Conservation (phyloP, 148 eudicot genomes). For the Arbutus unedo region DNA sequence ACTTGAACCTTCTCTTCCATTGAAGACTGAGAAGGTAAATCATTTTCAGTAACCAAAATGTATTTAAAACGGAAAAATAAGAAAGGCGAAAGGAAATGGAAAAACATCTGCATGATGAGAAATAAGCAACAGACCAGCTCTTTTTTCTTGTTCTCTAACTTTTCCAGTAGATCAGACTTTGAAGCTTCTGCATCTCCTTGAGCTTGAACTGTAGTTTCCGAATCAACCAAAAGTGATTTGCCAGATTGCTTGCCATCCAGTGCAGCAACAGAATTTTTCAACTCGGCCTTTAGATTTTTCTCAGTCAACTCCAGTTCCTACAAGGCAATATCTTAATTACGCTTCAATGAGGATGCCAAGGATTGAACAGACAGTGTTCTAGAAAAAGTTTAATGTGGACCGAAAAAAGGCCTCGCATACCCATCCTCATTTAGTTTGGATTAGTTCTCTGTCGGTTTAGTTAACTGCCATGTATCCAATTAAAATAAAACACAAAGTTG, state of each 20-base stretch:
- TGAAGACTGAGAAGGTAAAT: constrained; percentile 38
- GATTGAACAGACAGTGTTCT: background rate
- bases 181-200: constrained; percentile 45
- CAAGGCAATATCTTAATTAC: background rate
- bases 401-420: background rate
- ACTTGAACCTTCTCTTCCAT: constrained; percentile 60
- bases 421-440: background rate
- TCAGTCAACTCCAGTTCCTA: constrained; percentile 73
- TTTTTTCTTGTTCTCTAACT: constrained; percentile 75
- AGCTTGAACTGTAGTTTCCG: constrained; percentile 23
- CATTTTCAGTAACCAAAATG: constrained; percentile 13
- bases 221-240: constrained; percentile 21
- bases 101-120: background rate
- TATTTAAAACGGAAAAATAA: background rate
- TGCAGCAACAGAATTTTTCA: constrained; percentile 51
- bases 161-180: constrained; percentile 41
- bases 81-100: background rate
- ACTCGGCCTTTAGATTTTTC: constrained; percentile 52
- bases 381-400: background rate
- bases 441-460: background rate
- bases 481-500: background rate
- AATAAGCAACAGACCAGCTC: constrained; percentile 56
- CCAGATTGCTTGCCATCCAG: constrained; percentile 28
- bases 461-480: background rate
- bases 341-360: background rate